A percentile compares a stretch with the other conserved stretches of the same genome.
Conservation (phyloP, 768 basidiomycete genomes). For the Auriscalpium orientale region DNA sequence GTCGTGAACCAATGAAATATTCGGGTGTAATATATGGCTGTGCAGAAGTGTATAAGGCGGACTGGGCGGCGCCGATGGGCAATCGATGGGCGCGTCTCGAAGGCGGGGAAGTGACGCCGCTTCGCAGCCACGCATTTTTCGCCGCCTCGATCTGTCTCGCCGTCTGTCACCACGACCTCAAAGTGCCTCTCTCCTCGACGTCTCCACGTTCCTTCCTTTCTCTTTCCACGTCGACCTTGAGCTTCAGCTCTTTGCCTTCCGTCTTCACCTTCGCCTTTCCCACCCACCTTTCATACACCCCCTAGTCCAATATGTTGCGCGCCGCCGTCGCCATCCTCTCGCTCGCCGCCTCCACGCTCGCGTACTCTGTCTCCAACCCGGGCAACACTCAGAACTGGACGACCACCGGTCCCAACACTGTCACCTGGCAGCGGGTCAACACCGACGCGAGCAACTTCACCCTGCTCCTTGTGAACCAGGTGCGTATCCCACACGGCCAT, state of each 20-base stretch:
- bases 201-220: constrained; percentile 5
- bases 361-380: constrained; percentile 44
- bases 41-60: too few species aligned
- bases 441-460: constrained; percentile 69
- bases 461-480: constrained; percentile 58
- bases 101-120: not conserved
- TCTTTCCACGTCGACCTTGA: too few species aligned
- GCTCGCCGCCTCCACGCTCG: constrained; percentile 47
- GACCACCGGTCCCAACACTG: constrained; percentile 36
- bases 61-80: too few species aligned
- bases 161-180: not conserved
- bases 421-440: constrained; percentile 56
- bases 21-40: too few species aligned
- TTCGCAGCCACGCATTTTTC: not conserved
- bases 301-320: constrained; percentile 30
- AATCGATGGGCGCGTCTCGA: too few species aligned
- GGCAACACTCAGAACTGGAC: constrained; percentile 44
- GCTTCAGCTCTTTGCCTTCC: not conserved
- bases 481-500: constrained; percentile 21
- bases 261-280: not conserved
- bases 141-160: not conserved
- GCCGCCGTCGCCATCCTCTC: constrained; percentile 34
- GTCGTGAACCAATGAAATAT: too few species aligned
- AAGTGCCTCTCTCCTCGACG: not conserved
- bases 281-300: not conserved